These are phyloP conservation scores for Metschnikowia gruessii DNA, from an alignment of 805 yeast genomes.

Conservation along the genomic window DNA sequence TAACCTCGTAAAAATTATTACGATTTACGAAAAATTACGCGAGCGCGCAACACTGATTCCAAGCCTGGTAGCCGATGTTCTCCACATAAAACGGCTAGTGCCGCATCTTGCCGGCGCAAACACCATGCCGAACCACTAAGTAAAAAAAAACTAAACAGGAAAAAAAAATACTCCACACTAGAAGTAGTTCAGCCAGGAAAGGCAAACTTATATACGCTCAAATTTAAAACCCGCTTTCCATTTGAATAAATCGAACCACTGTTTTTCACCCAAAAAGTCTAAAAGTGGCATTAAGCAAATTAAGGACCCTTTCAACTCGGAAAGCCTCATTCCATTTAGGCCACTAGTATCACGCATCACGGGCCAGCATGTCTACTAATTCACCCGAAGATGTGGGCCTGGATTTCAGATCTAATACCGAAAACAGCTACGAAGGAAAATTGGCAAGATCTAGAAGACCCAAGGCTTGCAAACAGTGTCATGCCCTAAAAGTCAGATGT, in stretches of 20 bases:
- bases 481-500: conserved; percentile 79
- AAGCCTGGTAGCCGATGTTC: too few relatives aligned
- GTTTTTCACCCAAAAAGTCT: too few relatives aligned
- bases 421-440: conserved; percentile 7
- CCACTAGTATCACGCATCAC: neutral
- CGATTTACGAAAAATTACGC: too few relatives aligned
- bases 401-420: conserved; percentile 6
- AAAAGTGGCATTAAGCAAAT: too few relatives aligned
- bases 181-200: too few relatives aligned
- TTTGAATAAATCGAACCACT: too few relatives aligned
- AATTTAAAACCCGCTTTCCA: too few relatives aligned
- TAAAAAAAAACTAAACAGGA: neutral
- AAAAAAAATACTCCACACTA: neutral
- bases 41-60: too few relatives aligned
- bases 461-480: conserved; percentile 73
- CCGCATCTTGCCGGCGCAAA: conserved; percentile 9
- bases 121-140: conserved; percentile 9
- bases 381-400: conserved; percentile 13
- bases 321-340: neutral
- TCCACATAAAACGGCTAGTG: conserved; percentile 11
- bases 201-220: too few relatives aligned
- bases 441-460: conserved; percentile 35
- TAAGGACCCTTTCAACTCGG: neutral
- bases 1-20: too few relatives aligned
- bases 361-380: conserved; percentile 5